phyloP scores from a whole-genome alignment of 345 rosid species.

The Eucalyptus erythrocorys region DNA sequence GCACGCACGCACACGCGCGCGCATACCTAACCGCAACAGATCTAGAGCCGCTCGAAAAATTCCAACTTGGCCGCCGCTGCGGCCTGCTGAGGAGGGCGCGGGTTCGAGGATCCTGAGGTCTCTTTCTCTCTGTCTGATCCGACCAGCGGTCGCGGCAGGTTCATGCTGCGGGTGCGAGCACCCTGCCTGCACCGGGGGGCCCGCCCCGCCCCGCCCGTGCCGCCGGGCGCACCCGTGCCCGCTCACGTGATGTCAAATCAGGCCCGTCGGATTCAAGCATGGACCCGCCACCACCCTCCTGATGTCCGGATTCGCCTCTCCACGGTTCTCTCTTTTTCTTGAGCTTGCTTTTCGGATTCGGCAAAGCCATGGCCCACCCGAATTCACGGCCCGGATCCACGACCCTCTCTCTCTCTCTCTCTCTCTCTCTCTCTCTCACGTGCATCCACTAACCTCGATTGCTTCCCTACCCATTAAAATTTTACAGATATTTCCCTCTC shows the following conservation, averaged over 20 bases:
- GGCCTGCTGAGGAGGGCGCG: too few relatives aligned
- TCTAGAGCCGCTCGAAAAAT: neutral
- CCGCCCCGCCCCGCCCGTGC: neutral
- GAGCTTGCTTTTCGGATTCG: constrained; percentile 13
- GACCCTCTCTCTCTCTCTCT: neutral
- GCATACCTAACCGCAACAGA: neutral
- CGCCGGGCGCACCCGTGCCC: neutral
- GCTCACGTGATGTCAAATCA: constrained; percentile 20
- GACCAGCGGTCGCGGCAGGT: neutral
- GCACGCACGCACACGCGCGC: neutral
- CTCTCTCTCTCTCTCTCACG: constrained; percentile 23
- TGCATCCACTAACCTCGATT: neutral
- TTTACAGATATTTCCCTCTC: neutral
- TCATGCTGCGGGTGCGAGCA: too few relatives aligned
- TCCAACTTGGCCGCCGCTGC: neutral
- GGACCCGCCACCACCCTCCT: neutral
- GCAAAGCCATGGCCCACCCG: constrained; percentile 14
- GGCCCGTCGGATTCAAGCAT: neutral
- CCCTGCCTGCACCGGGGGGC: neutral
- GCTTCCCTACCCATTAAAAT: neutral
- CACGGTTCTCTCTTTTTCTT: constrained; percentile 2
- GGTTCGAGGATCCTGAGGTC: neutral
- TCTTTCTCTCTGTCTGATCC: neutral
- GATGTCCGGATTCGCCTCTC: constrained; percentile 11
- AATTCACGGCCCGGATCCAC: constrained; percentile 29